These are phyloP conservation scores for Diplodia seriata DNA, from an alignment of 2,329 filamentous ascomycete genomes.

Conservation along the genomic window DNA sequence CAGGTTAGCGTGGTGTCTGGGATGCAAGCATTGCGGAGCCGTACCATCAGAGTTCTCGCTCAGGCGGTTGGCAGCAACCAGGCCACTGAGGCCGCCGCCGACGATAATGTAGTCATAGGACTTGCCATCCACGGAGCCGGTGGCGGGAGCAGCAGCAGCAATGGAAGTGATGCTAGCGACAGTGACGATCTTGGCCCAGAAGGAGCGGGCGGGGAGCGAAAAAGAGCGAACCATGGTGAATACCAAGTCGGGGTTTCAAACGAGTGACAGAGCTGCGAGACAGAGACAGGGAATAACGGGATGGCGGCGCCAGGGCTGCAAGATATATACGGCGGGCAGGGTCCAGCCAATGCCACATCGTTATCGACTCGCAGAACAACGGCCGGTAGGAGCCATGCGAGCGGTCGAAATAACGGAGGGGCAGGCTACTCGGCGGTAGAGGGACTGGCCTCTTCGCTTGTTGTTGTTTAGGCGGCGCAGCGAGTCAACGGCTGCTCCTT, in stretches of 20 bases:
- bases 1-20: neutral
- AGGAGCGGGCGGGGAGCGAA: neutral
- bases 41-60: conserved; percentile 42
- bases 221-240: conserved; percentile 16
- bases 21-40: no score
- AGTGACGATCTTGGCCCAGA: conserved; percentile 5
- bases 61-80: conserved; percentile 42
- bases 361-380: neutral
- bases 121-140: conserved; percentile 11
- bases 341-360: neutral
- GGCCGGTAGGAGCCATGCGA: neutral
- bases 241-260: conserved; percentile 3
- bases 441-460: neutral
- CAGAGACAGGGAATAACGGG: neutral
- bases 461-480: neutral
- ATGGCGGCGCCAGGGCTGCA: neutral
- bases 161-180: neutral
- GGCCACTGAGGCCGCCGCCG: conserved; percentile 40
- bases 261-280: conserved; percentile 1
- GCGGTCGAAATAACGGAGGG: conserved; percentile 18
- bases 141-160: conserved; percentile 7
- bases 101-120: conserved; percentile 43
- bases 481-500: conserved; percentile 12
- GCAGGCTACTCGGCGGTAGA: conserved; percentile 3
- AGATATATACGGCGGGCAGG: conserved; percentile 7